phyloP scores from a whole-genome alignment of 495 filamentous ascomycete genomes.

The Pseudomonodictys pantanalensis region DNA sequence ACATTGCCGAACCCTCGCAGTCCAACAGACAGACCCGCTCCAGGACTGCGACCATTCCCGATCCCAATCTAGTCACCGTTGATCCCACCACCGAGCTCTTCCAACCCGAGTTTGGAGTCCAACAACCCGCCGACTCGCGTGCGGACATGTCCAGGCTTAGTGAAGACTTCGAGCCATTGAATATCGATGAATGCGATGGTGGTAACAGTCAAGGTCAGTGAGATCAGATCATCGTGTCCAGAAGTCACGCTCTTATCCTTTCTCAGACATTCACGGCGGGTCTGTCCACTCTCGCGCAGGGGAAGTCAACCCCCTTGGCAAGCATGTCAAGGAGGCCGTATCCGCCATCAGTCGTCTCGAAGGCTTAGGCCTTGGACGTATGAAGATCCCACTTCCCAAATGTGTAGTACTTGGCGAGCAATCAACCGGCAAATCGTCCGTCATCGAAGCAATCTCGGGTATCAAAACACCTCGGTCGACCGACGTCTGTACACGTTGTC shows the following conservation, averaged over 20 bases:
- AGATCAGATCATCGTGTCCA: no score
- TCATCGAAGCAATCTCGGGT: constrained; percentile 78
- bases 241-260: no score
- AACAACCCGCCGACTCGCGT: no score
- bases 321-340: constrained; percentile 31
- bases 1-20: no score
- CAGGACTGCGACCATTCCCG: no score
- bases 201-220: no score
- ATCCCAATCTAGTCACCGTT: no score
- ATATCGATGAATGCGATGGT: not conserved
- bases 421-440: constrained; percentile 72
- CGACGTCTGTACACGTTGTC: constrained; percentile 73
- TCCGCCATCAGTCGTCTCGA: constrained; percentile 35
- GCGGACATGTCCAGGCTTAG: not conserved
- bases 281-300: not conserved
- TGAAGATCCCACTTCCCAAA: constrained; percentile 63
- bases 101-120: no score
- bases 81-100: not conserved
- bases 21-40: no score
- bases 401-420: constrained; percentile 65
- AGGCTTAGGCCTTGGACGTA: constrained; percentile 30
- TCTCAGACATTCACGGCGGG: not conserved
- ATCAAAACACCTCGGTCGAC: constrained; percentile 67
- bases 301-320: constrained; percentile 12
- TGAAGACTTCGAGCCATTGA: constrained; percentile 2